Percentiles rank a stretch among this genome's conserved stretches.
phyloP scores from a whole-genome alignment of 2,329 filamentous ascomycete species.

The Colletotrichum navitas region DNA sequence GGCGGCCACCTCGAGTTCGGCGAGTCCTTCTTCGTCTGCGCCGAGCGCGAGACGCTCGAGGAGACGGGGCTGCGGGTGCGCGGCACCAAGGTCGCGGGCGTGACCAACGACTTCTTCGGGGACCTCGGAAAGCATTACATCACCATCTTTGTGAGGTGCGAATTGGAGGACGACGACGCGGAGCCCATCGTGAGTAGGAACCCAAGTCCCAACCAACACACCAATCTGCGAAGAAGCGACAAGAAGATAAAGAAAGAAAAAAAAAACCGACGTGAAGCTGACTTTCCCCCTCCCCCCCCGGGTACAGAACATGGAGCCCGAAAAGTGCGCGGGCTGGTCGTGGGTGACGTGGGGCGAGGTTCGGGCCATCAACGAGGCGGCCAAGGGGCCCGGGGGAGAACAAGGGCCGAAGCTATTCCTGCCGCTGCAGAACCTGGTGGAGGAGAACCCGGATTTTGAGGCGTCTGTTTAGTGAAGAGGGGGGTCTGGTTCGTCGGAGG shows the following conservation, averaged over 20 bases:
- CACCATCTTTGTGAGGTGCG: slow-evolving; percentile 75
- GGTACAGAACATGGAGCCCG: slow-evolving; percentile 55
- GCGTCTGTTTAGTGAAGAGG: not conserved
- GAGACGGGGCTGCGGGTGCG: slow-evolving; percentile 75
- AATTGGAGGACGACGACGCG: slow-evolving; percentile 59
- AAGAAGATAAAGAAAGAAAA: not conserved
- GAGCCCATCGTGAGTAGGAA: slow-evolving; percentile 53
- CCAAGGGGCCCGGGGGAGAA: slow-evolving; percentile 7
- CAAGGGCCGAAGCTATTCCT: slow-evolving; percentile 49
- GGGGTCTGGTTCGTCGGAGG: no score
- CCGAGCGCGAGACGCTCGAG: slow-evolving; percentile 75
- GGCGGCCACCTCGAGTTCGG: slow-evolving; percentile 81
- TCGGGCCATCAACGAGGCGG: slow-evolving; percentile 37
- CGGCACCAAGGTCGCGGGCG: slow-evolving; percentile 65
- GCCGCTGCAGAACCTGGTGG: slow-evolving; percentile 50
- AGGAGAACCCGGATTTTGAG: slow-evolving; percentile 44
- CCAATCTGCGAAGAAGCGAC: no score
- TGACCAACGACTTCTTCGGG: slow-evolving; percentile 76
- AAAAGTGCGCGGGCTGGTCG: slow-evolving; percentile 65
- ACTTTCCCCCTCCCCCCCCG: not conserved
- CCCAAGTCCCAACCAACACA: not conserved
- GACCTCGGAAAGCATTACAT: slow-evolving; percentile 77
- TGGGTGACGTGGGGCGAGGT: slow-evolving; percentile 63
- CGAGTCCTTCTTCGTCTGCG: slow-evolving; percentile 73
- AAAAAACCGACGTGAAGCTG: not conserved